phyloP scores from a whole-genome alignment of 805 yeast species.

The Sugiyamaella mastotermitis region DNA sequence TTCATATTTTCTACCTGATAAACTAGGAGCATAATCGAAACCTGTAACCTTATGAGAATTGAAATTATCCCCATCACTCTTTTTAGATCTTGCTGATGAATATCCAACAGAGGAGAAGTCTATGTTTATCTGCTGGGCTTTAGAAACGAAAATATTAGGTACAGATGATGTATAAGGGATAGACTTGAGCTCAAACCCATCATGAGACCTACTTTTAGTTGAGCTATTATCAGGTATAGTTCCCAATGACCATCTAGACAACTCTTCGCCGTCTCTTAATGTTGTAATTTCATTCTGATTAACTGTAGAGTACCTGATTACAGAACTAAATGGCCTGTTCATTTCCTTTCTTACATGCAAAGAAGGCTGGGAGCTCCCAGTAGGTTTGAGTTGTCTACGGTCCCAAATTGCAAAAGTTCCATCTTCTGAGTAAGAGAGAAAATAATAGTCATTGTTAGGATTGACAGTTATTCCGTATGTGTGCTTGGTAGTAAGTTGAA shows the following conservation, averaged over 20 bases:
- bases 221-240: conserved; percentile 17
- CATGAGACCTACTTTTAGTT: too few relatives aligned
- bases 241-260: conserved; percentile 78
- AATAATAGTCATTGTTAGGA: conserved; percentile 58
- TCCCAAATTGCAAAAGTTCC: conserved; percentile 71
- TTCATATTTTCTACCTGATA: conserved; percentile 41
- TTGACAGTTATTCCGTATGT: conserved; percentile 64
- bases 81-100: conserved; percentile 65
- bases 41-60: conserved; percentile 81
- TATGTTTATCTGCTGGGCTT: too few relatives aligned
- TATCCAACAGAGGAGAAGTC: conserved; percentile 72
- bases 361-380: conserved; percentile 17
- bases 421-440: conserved; percentile 75
- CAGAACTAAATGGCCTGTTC: conserved; percentile 19
- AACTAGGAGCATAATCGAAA: conserved; percentile 82
- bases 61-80: conserved; percentile 71
- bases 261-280: conserved; percentile 67
- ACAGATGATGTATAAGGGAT: neutral
- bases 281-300: conserved; percentile 72
- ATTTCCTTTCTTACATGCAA: too few relatives aligned
- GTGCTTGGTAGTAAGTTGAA: conserved; percentile 70
- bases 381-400: conserved; percentile 27
- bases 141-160: conserved; percentile 9
- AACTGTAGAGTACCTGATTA: conserved; percentile 40
- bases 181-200: neutral